These are phyloP conservation scores for Aspergillaceae sp. DNA, from an alignment of 2,329 filamentous ascomycete genomes.

Conservation along the genomic window DNA sequence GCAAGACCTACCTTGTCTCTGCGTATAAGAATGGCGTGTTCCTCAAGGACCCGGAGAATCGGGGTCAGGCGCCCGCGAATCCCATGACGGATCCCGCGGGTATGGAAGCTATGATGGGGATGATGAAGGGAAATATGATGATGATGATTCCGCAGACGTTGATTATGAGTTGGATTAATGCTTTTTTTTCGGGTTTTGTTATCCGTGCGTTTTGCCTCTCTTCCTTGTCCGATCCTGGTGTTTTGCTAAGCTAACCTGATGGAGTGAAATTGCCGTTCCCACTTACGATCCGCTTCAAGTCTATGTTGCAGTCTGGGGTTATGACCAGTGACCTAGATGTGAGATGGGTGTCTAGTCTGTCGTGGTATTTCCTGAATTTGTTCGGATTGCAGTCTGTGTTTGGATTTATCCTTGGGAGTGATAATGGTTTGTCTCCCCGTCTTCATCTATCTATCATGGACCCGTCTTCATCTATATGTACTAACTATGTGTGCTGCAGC, in stretches of 20 bases:
- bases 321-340: conserved; percentile 94
- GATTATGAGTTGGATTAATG: conserved; percentile 99
- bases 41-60: conserved; percentile 77
- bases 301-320: conserved; percentile 95
- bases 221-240: not conserved
- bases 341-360: conserved; percentile 95
- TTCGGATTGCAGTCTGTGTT: conserved; percentile 96
- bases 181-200: conserved; percentile 96
- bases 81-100: conserved; percentile 90
- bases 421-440: conserved; percentile 63
- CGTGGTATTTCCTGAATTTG: conserved; percentile 97
- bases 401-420: conserved; percentile 89
- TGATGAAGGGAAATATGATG: conserved; percentile 99
- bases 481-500: conserved; percentile 43
- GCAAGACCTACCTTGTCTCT: conserved; percentile 71
- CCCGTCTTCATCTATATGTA: not conserved
- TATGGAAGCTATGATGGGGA: conserved; percentile 99
- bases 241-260: conserved; percentile 2
- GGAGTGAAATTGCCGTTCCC: conserved; percentile 94
- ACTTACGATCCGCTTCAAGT: conserved; percentile 97
- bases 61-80: conserved; percentile 81
- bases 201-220: conserved; percentile 58
- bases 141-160: conserved; percentile 99
- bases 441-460: not conserved
- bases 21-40: conserved; percentile 81